phyloP scores from a whole-genome alignment of 1,284 basidiomycete species.

The Austroboletus niveus region DNA sequence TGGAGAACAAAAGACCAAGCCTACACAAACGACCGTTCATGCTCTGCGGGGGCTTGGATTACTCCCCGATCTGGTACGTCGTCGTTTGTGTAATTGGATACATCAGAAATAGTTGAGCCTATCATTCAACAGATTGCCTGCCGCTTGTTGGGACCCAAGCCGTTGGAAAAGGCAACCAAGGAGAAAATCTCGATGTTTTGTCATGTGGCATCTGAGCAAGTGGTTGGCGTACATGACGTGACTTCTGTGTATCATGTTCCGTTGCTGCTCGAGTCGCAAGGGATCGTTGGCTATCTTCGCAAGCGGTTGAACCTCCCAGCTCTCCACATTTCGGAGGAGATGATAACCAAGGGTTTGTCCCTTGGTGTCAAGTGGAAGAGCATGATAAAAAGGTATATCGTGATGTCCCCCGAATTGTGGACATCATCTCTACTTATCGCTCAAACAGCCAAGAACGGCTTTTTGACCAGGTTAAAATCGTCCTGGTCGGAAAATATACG shows the following conservation, averaged over 20 bases:
- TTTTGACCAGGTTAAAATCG: slow-evolving; percentile 90
- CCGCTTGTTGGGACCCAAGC: slow-evolving; percentile 69
- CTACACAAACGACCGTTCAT: slow-evolving; percentile 96
- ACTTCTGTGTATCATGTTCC: slow-evolving; percentile 98
- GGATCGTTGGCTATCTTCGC: slow-evolving; percentile 83
- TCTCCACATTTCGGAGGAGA: slow-evolving; percentile 55
- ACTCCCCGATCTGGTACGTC: slow-evolving; percentile 86
- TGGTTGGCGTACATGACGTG: slow-evolving; percentile 96
- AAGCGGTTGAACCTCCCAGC: slow-evolving; percentile 76
- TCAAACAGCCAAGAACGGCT: slow-evolving; percentile 77
- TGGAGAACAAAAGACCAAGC: slow-evolving; percentile 99
- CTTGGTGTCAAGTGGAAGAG: slow-evolving; percentile 80
- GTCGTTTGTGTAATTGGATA: not conserved
- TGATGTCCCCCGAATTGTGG: not conserved
- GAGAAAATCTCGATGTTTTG: slow-evolving; percentile 99
- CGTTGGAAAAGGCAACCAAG: slow-evolving; percentile 83
- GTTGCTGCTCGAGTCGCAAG: slow-evolving; percentile 88
- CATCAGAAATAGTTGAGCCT: not conserved
- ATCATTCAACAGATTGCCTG: slow-evolving; percentile 76
- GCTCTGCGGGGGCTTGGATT: slow-evolving; percentile 93
- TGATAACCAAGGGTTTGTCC: slow-evolving; percentile 62
- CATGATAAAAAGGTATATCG: slow-evolving; percentile 68
- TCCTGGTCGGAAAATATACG: slow-evolving; percentile 97
- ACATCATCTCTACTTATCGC: slow-evolving; percentile 1
- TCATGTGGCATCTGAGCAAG: slow-evolving; percentile 92